Percentiles rank a stretch among this genome's conserved stretches.
Conservation (phyloP, 1,284 basidiomycete species). For the Boletus sp. region DNA sequence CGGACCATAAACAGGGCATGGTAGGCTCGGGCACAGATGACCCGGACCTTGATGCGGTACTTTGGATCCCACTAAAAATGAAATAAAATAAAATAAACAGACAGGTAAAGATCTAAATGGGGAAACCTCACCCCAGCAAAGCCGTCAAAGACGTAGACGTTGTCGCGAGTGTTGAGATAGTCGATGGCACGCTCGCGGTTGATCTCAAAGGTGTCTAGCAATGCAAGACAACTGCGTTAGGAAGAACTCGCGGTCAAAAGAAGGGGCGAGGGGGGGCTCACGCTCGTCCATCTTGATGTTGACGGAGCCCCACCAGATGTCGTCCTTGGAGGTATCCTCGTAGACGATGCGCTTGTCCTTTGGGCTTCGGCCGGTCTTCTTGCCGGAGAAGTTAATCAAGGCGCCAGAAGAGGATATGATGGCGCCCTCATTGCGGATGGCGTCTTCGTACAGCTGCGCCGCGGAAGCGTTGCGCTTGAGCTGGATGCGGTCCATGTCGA, state of each 20-base stretch:
- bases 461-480: slow-evolving; percentile 94
- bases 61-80: slow-evolving; percentile 90
- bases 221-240: background rate
- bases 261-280: slow-evolving; percentile 46
- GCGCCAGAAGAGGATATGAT: slow-evolving; percentile 96
- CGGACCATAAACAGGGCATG: slow-evolving; percentile 98
- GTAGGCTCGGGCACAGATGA: slow-evolving; percentile 97
- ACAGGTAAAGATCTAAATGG: slow-evolving; percentile 4
- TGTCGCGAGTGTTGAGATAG: slow-evolving; percentile 97
- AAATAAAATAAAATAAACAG: slow-evolving; percentile 10
- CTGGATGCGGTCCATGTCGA: slow-evolving; percentile 91
- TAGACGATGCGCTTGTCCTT: slow-evolving; percentile 99
- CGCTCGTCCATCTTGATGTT: slow-evolving; percentile 99
- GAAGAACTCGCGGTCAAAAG: background rate
- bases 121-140: slow-evolving; percentile 74
- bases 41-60: slow-evolving; percentile 99
- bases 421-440: slow-evolving; percentile 96
- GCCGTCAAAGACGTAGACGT: slow-evolving; percentile 99
- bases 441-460: slow-evolving; percentile 96
- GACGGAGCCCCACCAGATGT: slow-evolving; percentile 99
- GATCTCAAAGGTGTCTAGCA: slow-evolving; percentile 95
- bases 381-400: slow-evolving; percentile 99
- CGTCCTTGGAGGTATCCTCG: slow-evolving; percentile 95
- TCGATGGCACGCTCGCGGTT: slow-evolving; percentile 99
- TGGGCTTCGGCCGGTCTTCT: slow-evolving; percentile 97